phyloP scores from a whole-genome alignment of 2,329 filamentous ascomycete species.

The Phaeosphaeria sp. region DNA sequence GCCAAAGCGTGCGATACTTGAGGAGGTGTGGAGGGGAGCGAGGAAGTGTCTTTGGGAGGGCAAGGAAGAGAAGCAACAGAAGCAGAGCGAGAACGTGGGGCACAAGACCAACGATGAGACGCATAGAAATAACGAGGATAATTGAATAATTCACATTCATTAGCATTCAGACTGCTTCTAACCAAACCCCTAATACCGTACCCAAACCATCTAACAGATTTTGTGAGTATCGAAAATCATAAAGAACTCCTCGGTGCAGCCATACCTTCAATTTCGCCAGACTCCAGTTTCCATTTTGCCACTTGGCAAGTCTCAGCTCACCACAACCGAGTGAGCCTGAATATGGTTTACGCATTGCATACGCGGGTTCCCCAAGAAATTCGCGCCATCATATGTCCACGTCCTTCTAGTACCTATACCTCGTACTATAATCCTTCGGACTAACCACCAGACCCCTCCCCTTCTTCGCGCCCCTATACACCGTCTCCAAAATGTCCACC shows the following conservation, averaged over 20 bases:
- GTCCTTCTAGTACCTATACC: constrained; percentile 67
- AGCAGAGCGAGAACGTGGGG: neutral
- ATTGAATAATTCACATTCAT: no score
- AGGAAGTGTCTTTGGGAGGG: constrained; percentile 80
- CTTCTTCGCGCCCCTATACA: constrained; percentile 98
- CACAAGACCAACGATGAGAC: neutral
- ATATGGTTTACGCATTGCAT: neutral
- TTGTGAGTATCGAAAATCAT: constrained; percentile 11
- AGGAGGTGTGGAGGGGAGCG: constrained; percentile 88
- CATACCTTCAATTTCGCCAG: constrained; percentile 16
- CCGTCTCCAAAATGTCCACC: constrained; percentile 97
- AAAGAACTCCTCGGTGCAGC: constrained; percentile 3
- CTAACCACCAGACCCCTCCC: constrained; percentile 94
- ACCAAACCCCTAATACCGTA: no score
- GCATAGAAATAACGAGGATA: no score
- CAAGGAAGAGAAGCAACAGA: constrained; percentile 26
- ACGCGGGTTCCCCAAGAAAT: neutral
- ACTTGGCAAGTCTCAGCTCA: neutral
- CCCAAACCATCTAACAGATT: neutral
- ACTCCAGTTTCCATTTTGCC: neutral
- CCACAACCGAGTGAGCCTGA: neutral
- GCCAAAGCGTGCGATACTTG: constrained; percentile 76
- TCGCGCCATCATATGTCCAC: neutral
- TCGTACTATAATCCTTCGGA: constrained; percentile 81
- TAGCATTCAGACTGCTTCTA: no score